phyloP scores from a whole-genome alignment of 2,329 filamentous ascomycete genomes.

The Trichoderma arundinaceum region DNA sequence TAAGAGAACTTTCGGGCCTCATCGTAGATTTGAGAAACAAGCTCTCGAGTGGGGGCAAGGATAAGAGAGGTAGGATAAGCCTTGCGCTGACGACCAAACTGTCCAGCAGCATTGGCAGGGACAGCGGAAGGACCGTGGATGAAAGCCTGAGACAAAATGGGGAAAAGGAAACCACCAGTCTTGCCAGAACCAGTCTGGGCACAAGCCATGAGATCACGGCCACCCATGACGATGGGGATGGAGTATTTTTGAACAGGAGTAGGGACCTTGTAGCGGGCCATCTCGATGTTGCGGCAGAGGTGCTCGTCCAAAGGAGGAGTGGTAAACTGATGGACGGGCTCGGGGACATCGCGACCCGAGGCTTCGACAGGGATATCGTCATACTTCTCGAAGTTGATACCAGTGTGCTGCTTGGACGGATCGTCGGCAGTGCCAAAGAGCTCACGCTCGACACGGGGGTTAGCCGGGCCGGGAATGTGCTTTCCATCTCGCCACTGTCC shows the following conservation, averaged over 20 bases:
- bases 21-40: conserved; percentile 98
- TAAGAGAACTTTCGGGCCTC: conserved; percentile 98
- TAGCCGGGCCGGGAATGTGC: conserved; percentile 87
- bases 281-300: conserved; percentile 87
- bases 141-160: conserved; percentile 97
- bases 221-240: conserved; percentile 97
- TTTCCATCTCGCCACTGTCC: conserved; percentile 97
- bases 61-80: conserved; percentile 96
- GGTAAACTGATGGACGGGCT: conserved; percentile 87
- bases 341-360: conserved; percentile 89
- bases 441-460: conserved; percentile 90
- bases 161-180: conserved; percentile 99
- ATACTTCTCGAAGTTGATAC: conserved; percentile 99
- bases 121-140: conserved; percentile 78
- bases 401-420: conserved; percentile 91
- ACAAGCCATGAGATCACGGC: conserved; percentile 98
- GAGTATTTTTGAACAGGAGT: conserved; percentile 99
- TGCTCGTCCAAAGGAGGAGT: conserved; percentile 96
- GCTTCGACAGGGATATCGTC: conserved; percentile 99
- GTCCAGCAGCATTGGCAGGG: conserved; percentile 68
- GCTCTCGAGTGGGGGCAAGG: conserved; percentile 93
- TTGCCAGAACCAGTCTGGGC: conserved; percentile 99
- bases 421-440: conserved; percentile 92
- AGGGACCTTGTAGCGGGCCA: conserved; percentile 92
- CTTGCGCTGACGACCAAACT: conserved; percentile 93